Percentiles rank a stretch among this genome's conserved stretches.
phyloP scores from a whole-genome alignment of 257 asterid species.

The Forsythia suspensa region DNA sequence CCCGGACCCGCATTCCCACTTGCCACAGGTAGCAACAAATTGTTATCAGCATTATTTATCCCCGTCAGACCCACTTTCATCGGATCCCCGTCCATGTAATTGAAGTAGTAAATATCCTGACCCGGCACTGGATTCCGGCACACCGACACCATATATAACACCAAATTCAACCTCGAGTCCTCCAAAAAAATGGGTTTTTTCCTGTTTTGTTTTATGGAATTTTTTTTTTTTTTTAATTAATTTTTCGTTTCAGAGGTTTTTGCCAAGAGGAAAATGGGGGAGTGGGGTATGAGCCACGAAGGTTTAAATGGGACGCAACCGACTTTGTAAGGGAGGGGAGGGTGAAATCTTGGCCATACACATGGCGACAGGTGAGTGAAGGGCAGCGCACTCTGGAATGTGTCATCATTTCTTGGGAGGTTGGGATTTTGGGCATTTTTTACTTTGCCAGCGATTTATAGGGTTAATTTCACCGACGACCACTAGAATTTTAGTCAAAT shows the following conservation, averaged over 20 bases:
- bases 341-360: slow-evolving; percentile 42
- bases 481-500: no score
- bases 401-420: slow-evolving; percentile 24
- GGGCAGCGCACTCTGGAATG: slow-evolving; percentile 2
- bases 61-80: slow-evolving; percentile 41
- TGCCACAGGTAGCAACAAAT: slow-evolving; percentile 17
- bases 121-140: slow-evolving; percentile 56
- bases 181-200: neutral
- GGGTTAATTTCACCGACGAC: no score
- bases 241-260: neutral
- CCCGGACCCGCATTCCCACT: slow-evolving; percentile 28
- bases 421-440: neutral
- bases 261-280: neutral
- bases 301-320: slow-evolving; percentile 25
- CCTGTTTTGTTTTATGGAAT: neutral
- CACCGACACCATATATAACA: slow-evolving; percentile 65
- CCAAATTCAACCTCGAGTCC: neutral
- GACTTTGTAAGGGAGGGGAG: slow-evolving; percentile 28
- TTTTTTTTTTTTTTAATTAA: neutral
- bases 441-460: no score
- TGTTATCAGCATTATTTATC: neutral
- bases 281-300: neutral
- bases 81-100: slow-evolving; percentile 33
- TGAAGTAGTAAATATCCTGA: slow-evolving; percentile 41
- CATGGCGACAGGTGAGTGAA: slow-evolving; percentile 29